Evolutionary conservation across 1,139 yeast genomes (phyloP).

Genomic region (Yamadazyma blattariae): DNA sequence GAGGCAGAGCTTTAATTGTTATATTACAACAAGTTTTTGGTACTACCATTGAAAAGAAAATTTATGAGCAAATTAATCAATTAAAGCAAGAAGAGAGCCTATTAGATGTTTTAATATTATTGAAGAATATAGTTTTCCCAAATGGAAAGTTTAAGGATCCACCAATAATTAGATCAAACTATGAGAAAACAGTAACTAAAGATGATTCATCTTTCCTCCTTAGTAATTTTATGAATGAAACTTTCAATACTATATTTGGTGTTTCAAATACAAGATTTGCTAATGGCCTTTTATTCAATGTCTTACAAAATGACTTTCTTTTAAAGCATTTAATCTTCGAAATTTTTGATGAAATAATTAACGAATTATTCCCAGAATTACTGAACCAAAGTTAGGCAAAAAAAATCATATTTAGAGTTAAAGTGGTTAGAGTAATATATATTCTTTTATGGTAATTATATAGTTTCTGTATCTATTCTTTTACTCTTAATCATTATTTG

Average conservation of each 20-base stretch:
- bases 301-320: constrained; percentile 72
- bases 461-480: no score
- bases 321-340: constrained; percentile 64
- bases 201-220: constrained; percentile 61
- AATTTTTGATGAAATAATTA: constrained; percentile 35
- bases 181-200: constrained; percentile 52
- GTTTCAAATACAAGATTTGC: constrained; percentile 63
- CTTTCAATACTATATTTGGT: constrained; percentile 77
- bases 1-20: constrained; percentile 81
- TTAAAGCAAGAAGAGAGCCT: constrained; percentile 48
- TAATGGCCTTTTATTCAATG: constrained; percentile 53
- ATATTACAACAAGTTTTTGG: constrained; percentile 85
- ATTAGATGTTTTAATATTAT: constrained; percentile 37
- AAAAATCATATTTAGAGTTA: no score
- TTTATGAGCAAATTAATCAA: constrained; percentile 37
- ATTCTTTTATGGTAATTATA: no score
- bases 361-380: constrained; percentile 26
- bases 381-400: no score
- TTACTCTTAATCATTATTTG: no score
- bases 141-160: constrained; percentile 51
- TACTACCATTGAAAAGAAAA: constrained; percentile 78
- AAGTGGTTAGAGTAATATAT: no score
- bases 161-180: constrained; percentile 42
- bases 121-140: constrained; percentile 63
- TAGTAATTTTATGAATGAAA: constrained; percentile 57